Conservation (phyloP, 495 filamentous ascomycete genomes). For the Penicillium bialowiezense region DNA sequence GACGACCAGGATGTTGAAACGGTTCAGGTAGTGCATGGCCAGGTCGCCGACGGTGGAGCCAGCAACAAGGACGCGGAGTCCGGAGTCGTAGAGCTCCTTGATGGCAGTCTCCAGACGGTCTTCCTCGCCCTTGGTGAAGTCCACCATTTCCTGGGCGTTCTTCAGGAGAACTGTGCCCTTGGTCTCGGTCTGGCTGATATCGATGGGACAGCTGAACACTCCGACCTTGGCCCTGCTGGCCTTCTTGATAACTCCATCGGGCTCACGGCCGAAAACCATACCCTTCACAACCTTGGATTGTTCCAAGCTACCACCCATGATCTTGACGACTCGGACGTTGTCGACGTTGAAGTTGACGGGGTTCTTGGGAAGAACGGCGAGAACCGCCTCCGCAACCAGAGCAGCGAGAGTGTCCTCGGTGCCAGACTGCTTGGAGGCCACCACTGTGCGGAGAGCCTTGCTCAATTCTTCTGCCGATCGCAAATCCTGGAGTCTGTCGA, state of each 20-base stretch:
- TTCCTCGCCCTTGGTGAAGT: conserved; percentile 98
- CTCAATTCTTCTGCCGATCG: conserved; percentile 74
- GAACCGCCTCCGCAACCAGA: conserved; percentile 88
- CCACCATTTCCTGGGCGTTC: conserved; percentile 96
- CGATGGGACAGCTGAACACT: conserved; percentile 94
- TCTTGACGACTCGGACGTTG: conserved; percentile 98
- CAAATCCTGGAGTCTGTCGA: conserved; percentile 87
- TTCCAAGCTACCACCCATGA: conserved; percentile 94
- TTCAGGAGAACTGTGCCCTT: conserved; percentile 99
- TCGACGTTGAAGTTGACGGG: conserved; percentile 99
- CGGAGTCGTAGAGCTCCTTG: conserved; percentile 94
- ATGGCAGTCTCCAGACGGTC: conserved; percentile 81
- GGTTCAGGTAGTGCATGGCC: conserved; percentile 96
- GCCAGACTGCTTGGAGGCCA: conserved; percentile 95
- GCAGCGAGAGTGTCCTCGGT: conserved; percentile 82
- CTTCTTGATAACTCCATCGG: conserved; percentile 86
- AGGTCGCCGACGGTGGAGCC: conserved; percentile 92
- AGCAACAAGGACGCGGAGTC: conserved; percentile 85
- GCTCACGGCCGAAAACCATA: conserved; percentile 96
- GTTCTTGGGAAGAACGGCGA: conserved; percentile 94
- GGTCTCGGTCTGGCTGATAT: conserved; percentile 95
- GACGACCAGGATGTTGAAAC: conserved; percentile 91
- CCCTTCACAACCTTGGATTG: conserved; percentile 94
- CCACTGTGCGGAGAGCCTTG: conserved; percentile 93
- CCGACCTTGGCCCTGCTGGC: conserved; percentile 91